Evolutionary conservation across 495 filamentous ascomycete species (phyloP), one percentile per base, ranked within the genome.

Genomic region (Penicillium silybi): DNA sequence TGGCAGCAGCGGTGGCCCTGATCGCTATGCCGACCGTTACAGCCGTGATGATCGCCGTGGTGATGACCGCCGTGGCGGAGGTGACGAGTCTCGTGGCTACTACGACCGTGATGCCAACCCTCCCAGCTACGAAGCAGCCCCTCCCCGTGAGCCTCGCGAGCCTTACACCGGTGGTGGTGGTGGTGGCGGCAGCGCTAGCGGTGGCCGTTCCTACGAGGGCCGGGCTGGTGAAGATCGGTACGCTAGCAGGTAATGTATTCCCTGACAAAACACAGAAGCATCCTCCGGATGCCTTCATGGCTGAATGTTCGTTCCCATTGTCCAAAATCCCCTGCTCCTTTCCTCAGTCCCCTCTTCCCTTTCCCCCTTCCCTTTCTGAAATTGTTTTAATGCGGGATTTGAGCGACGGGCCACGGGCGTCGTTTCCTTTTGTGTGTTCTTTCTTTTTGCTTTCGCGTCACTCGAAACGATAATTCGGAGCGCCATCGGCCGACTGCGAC

Each of bases 1-100:
- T 46, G 58, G 80, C 48, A 77, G 79, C 27, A 47, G 41, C 59
- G 77, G 82, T 53, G 78, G 80, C 41, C 70, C 67, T 69, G 84
- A 85, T 59, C 84, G 84, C 39, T 86, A 85, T 54, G 81, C 79
- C 35, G 85, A 89, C 53, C 82, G 86, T 48, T 88, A 88, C 66
- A 81, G 84, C 59, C 84, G 87, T 61, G 71, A 76, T 58, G 74
- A 80, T 49, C 74, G 79, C 55, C 74, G 79, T 56, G 77, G 72
- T 39, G 70, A 72, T 40, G 78, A 72, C 22, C 63, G 59, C 54
- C 67, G 69, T 57, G 69, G 66, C 50, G 68, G 68, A 58, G 66
- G 65, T 53, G 73, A 66, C 52, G 85, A 84, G 38, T 59, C 80
- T 29, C 49, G 53, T 41, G 20, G 46, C 29, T 61, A 61, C 53